phyloP scores from a whole-genome alignment of 1,284 basidiomycete genomes.

The Lentinula novae-zelandiae region DNA sequence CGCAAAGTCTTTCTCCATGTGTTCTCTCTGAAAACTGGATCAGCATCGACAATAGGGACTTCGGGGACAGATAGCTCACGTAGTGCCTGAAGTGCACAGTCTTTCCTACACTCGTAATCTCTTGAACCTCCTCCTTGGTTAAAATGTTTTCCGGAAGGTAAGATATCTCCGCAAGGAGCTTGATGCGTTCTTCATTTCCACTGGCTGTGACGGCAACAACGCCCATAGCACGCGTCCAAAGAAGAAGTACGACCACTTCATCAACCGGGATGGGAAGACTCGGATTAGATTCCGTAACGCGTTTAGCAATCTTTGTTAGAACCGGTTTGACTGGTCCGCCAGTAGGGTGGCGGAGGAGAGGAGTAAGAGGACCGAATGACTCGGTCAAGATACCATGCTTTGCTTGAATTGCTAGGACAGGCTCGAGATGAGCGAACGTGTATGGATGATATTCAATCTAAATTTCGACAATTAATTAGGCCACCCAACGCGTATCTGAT shows the following conservation, averaged over 20 bases:
- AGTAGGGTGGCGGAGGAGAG: conserved; percentile 51
- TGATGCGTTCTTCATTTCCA: conserved; percentile 40
- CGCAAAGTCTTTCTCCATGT: conserved; percentile 4
- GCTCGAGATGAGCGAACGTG: conserved; percentile 39
- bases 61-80: neutral
- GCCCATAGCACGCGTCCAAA: conserved; percentile 66
- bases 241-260: conserved; percentile 16
- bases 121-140: conserved; percentile 38
- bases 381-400: conserved; percentile 51
- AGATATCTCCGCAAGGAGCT: conserved; percentile 37
- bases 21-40: neutral
- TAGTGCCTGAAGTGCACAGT: conserved; percentile 38
- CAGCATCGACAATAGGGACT: neutral
- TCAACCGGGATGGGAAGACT: neutral
- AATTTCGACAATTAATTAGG: neutral
- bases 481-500: neutral
- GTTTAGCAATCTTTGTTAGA: conserved; percentile 5
- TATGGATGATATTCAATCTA: conserved; percentile 46
- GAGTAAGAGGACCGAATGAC: conserved; percentile 59
- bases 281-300: neutral
- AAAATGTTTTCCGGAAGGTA: conserved; percentile 30
- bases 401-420: conserved; percentile 43
- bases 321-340: conserved; percentile 39
- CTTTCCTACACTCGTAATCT: conserved; percentile 42
- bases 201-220: conserved; percentile 60